Percentiles rank a stretch among this genome's conserved stretches.
Evolutionary conservation across 2,329 filamentous ascomycete genomes (phyloP).

Genomic region (Aphanoascus verrucosus): DNA sequence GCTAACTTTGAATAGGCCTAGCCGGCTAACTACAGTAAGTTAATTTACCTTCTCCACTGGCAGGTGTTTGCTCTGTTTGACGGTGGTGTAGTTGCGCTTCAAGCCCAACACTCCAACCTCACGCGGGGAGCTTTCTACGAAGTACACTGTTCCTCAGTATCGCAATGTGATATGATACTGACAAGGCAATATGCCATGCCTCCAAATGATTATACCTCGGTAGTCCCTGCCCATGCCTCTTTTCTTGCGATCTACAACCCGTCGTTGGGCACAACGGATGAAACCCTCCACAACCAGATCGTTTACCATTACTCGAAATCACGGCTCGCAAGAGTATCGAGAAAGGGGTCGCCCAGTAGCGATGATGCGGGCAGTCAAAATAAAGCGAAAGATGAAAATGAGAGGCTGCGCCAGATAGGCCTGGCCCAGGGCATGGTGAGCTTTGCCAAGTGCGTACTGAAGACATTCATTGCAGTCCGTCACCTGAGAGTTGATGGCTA

Average conservation of each 20-base stretch:
- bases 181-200: constrained; percentile 26
- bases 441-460: constrained; percentile 56
- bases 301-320: constrained; percentile 72
- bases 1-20: not conserved
- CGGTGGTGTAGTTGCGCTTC: not conserved
- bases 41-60: not conserved
- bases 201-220: constrained; percentile 27
- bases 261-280: constrained; percentile 59
- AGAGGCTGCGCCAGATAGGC: constrained; percentile 82
- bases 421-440: constrained; percentile 93
- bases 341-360: constrained; percentile 19
- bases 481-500: not conserved
- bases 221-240: constrained; percentile 71
- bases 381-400: constrained; percentile 58
- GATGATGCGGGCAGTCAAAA: constrained; percentile 17
- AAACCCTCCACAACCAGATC: constrained; percentile 68
- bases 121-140: not conserved
- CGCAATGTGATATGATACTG: not conserved
- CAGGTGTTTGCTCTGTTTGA: constrained; percentile 9
- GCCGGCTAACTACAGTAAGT: too few relatives aligned
- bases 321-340: constrained; percentile 19
- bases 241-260: constrained; percentile 96
- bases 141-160: not conserved
- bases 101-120: not conserved
- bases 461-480: not conserved